Evolutionary conservation across 208 protist species (phyloP), one percentile per base, ranked within the genome.

Genomic region (Trypanosoma mega): DNA sequence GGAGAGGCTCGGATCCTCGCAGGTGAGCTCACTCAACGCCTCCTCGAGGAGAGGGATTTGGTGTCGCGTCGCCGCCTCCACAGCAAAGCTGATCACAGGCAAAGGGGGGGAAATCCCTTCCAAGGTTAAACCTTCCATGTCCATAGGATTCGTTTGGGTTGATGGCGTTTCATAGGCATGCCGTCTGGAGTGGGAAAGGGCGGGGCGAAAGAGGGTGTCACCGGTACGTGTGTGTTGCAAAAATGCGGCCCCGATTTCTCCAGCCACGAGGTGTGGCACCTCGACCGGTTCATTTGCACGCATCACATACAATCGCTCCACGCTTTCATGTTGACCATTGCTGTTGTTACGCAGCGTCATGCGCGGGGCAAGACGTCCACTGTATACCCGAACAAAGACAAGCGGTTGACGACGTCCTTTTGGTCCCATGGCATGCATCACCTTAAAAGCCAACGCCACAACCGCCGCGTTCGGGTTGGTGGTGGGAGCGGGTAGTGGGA

Each of bases 11-110:
- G 96, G 96, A 67, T 98, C 96, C 74, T 99, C 96, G 41, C 85
- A 75, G 51, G 81, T 75, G 52, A 99, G 92, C 56, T 96, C 84
- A n/a, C 63, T 39, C 24, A 99, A 77, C 2, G 97, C 97, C 55
- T 96, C 90, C 24, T 85, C 77, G 31, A 99, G 87, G 31, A 92
- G 86, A 24, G 76, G 64, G 18, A 87, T 68, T 47, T 97, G 87
- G 14, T 80, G 74, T 36, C 78, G 86, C 23, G 74, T 91, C n/a
- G 92, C 90, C 11, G 94, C 87, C 78, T 93, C 76, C 23, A 99
- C 79, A 2, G 96, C 81, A 24, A 98, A 90, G 7, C 94, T 98
- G 63, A 99, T 93, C 36, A 99, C 98, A 26, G 97, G 91, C 5
- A 97, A 90, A 14, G 98, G 98, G 9, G 98, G 85, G 33, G 84